Evolutionary conservation across 139 green algal genomes (phyloP).

Genomic region (Yamagishiella unicocca): DNA sequence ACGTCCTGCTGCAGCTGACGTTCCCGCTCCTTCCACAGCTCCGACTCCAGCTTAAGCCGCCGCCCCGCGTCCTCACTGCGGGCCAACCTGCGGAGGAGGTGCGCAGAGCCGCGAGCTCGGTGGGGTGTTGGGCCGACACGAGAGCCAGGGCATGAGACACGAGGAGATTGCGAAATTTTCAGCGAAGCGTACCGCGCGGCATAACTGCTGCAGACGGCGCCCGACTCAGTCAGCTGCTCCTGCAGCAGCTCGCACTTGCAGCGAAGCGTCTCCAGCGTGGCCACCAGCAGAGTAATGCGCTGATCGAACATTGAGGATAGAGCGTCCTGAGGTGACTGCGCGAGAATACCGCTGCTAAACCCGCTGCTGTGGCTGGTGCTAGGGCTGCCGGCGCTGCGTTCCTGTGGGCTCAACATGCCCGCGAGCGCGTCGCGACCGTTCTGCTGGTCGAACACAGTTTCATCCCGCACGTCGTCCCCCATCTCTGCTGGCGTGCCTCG

Average conservation of each 20-base stretch:
- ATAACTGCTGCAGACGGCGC: slow-evolving; percentile 24
- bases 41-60: background rate
- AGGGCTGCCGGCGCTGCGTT: slow-evolving; percentile 3
- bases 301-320: slow-evolving; percentile 36
- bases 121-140: background rate
- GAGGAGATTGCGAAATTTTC: too few species aligned
- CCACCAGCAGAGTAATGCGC: slow-evolving; percentile 36
- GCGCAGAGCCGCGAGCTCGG: background rate
- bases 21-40: slow-evolving; percentile 26
- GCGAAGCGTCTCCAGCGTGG: slow-evolving; percentile 44
- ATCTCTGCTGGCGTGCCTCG: background rate
- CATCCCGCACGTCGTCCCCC: slow-evolving; percentile 4
- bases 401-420: background rate
- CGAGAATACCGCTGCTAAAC: slow-evolving; percentile 25
- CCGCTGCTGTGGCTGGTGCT: slow-evolving; percentile 30
- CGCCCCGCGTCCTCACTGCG: slow-evolving; percentile 28
- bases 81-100: slow-evolving; percentile 12
- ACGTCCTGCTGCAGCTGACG: slow-evolving; percentile 54
- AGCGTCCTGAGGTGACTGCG: slow-evolving; percentile 22
- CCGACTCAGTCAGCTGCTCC: slow-evolving; percentile 1
- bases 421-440: background rate
- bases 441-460: background rate
- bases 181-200: slow-evolving; percentile 38
- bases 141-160: too few species aligned
- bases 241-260: slow-evolving; percentile 44